These are phyloP conservation scores for Mycogone perniciosa DNA, from an alignment of 2,329 filamentous ascomycete species.

Conservation along the genomic window DNA sequence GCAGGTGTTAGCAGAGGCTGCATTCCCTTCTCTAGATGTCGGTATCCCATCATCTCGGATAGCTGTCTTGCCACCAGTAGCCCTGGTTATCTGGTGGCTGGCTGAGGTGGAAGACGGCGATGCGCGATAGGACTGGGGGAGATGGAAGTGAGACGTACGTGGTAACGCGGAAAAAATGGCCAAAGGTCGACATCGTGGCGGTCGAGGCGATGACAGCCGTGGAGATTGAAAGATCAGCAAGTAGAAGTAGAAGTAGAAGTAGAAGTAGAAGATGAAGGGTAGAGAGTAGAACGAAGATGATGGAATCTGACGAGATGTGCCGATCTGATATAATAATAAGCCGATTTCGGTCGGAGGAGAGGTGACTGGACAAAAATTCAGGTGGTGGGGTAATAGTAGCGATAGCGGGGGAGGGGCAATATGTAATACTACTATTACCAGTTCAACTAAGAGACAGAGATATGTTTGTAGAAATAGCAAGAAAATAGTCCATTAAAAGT, in stretches of 20 bases:
- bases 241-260: neutral
- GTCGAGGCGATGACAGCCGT: conserved; percentile 3
- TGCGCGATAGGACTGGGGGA: neutral
- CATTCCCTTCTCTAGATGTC: neutral
- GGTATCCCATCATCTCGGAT: too few relatives aligned
- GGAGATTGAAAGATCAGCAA: neutral
- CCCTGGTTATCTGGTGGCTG: too few relatives aligned
- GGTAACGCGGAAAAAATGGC: conserved; percentile 72
- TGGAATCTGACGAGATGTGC: neutral
- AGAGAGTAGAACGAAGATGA: neutral
- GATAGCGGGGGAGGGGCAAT: conserved; percentile 16
- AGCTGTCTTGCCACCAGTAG: too few relatives aligned
- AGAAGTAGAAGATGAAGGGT: neutral
- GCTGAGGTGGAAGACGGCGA: conserved; percentile 8
- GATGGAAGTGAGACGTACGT: conserved; percentile 51
- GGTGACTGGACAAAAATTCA: neutral
- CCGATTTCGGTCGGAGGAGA: conserved; percentile 12
- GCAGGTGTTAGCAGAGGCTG: neutral
- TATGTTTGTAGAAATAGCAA: too few relatives aligned
- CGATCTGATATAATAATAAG: neutral
- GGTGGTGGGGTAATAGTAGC: too few relatives aligned
- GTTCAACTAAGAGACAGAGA: too few relatives aligned
- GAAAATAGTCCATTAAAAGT: too few relatives aligned
- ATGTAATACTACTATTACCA: neutral
- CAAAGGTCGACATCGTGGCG: conserved; percentile 76